These are phyloP conservation scores for Kwoniella sp. DNA, from an alignment of 768 basidiomycete species.

Conservation along the genomic window DNA sequence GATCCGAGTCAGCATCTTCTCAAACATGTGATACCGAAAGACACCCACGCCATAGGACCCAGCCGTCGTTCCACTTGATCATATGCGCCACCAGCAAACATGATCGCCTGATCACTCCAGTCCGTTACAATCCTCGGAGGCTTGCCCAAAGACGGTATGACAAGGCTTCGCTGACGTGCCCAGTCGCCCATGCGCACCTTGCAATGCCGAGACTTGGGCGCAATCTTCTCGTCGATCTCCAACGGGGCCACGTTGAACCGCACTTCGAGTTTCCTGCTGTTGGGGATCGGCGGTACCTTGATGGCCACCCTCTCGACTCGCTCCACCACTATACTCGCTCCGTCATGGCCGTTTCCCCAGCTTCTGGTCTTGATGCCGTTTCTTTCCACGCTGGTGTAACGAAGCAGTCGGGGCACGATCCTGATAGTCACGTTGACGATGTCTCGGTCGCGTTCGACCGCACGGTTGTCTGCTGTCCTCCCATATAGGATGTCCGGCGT, in stretches of 20 bases:
- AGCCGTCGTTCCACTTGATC: no score
- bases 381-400: conserved; percentile 49
- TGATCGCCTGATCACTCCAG: no score
- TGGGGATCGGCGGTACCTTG: conserved; percentile 21
- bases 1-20: no score
- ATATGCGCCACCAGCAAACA: no score
- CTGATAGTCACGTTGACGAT: conserved; percentile 45
- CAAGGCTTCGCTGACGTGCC: conserved; percentile 6
- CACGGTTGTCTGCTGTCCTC: neutral
- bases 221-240: conserved; percentile 12
- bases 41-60: no score
- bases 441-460: conserved; percentile 9
- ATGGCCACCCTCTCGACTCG: conserved; percentile 46
- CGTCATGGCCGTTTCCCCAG: conserved; percentile 55
- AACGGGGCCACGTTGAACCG: neutral
- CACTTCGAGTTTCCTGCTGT: neutral
- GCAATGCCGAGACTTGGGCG: conserved; percentile 2
- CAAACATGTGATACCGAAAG: no score
- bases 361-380: conserved; percentile 49
- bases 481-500: neutral
- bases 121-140: no score
- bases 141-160: no score
- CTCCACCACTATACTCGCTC: conserved; percentile 51
- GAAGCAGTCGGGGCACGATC: conserved; percentile 49
- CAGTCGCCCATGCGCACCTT: conserved; percentile 13